Percentiles rank a stretch among this genome's conserved stretches.
phyloP scores from a whole-genome alignment of 805 yeast species.

The Lipomyces orientalis region DNA sequence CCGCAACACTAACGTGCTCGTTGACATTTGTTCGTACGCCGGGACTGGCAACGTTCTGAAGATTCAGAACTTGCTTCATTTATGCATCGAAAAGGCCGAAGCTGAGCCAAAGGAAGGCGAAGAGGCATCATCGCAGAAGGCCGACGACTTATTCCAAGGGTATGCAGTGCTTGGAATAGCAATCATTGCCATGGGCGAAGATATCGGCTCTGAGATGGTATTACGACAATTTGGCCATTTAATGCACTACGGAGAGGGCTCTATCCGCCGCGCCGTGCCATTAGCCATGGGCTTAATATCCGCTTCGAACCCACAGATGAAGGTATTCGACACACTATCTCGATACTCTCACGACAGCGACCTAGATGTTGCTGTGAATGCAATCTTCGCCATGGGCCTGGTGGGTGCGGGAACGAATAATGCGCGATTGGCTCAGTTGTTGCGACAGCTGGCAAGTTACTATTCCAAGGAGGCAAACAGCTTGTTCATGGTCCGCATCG shows the following conservation, averaged over 20 bases:
- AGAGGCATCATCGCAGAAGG: slow-evolving; percentile 47
- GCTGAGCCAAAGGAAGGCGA: slow-evolving; percentile 48
- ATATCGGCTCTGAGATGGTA: slow-evolving; percentile 96
- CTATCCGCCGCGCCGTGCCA: slow-evolving; percentile 92
- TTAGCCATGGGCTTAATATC: slow-evolving; percentile 97
- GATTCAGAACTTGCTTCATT: slow-evolving; percentile 85
- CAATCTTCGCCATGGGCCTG: slow-evolving; percentile 95
- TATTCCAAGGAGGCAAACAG: slow-evolving; percentile 90
- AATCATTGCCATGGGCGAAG: slow-evolving; percentile 95
- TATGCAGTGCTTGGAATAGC: slow-evolving; percentile 96
- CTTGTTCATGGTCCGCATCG: slow-evolving; percentile 87
- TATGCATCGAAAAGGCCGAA: slow-evolving; percentile 56
- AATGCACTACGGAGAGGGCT: slow-evolving; percentile 95
- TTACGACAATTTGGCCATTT: slow-evolving; percentile 95
- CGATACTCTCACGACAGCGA: slow-evolving; percentile 96
- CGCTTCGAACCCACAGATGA: slow-evolving; percentile 93
- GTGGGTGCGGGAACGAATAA: slow-evolving; percentile 99
- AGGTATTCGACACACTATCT: slow-evolving; percentile 93
- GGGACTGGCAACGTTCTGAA: slow-evolving; percentile 97
- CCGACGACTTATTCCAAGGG: slow-evolving; percentile 71
- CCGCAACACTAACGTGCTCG: slow-evolving; percentile 83
- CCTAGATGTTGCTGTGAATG: slow-evolving; percentile 89
- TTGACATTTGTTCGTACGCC: slow-evolving; percentile 91
- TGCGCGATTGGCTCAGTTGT: slow-evolving; percentile 94
- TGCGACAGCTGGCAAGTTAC: slow-evolving; percentile 92